A percentile compares a stretch with the other conserved stretches of the same genome.
phyloP scores from a whole-genome alignment of 1,139 yeast species.

The Hansenula sp. region DNA sequence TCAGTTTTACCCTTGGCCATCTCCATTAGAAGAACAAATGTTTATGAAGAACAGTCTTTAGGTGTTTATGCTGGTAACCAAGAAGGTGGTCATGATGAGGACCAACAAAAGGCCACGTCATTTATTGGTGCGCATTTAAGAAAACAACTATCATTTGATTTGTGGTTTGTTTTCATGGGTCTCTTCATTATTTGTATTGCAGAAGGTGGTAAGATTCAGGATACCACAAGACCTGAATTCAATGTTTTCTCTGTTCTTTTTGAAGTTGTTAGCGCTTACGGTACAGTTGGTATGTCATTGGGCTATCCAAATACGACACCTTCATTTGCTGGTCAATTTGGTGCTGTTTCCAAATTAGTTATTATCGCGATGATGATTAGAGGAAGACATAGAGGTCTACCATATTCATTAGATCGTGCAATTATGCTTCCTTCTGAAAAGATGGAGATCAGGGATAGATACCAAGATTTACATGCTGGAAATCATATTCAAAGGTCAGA shows the following conservation, averaged over 20 bases:
- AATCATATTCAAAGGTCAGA: conserved; percentile 14
- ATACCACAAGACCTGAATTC: conserved; percentile 45
- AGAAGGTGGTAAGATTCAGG: conserved; percentile 62
- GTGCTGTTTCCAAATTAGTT: conserved; percentile 72
- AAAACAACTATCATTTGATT: conserved; percentile 86
- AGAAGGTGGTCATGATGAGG: conserved; percentile 19
- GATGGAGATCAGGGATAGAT: conserved; percentile 62
- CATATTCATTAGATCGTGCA: conserved; percentile 91
- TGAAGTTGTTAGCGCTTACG: conserved; percentile 92
- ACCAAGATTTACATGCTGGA: conserved; percentile 56
- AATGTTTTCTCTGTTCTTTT: conserved; percentile 71
- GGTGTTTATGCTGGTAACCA: conserved; percentile 66
- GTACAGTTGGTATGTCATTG: conserved; percentile 88
- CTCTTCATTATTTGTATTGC: conserved; percentile 82
- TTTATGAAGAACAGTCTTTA: conserved; percentile 92
- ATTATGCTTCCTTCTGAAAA: conserved; percentile 78
- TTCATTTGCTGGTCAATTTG: conserved; percentile 72
- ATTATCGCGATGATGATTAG: conserved; percentile 88
- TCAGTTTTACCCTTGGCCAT: conserved; percentile 95
- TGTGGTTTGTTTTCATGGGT: conserved; percentile 91
- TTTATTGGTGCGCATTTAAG: conserved; percentile 87
- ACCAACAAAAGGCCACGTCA: conserved; percentile 34
- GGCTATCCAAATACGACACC: conserved; percentile 70
- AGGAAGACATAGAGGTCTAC: conserved; percentile 96
- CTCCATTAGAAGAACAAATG: conserved; percentile 93